Percentiles rank a stretch among this genome's conserved stretches.
Evolutionary conservation across 352 stramenopile species (phyloP).

Genomic region (Pseudoperonospora humuli): DNA sequence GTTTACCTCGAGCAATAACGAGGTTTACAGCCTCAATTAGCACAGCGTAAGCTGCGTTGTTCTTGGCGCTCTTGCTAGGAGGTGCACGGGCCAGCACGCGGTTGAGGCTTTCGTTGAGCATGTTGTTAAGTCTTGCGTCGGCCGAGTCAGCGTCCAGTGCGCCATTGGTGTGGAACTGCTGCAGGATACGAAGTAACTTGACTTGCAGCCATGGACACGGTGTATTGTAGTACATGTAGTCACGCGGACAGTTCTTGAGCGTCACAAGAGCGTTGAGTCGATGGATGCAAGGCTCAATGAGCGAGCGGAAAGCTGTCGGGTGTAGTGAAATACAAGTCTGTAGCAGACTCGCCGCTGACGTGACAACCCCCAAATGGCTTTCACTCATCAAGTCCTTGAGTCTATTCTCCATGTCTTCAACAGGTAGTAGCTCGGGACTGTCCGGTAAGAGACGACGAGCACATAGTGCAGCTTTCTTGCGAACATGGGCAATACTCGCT

Average conservation of each 20-base stretch:
- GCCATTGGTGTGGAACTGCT: slow-evolving; percentile 77
- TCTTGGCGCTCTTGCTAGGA: slow-evolving; percentile 84
- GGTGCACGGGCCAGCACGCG: slow-evolving; percentile 89
- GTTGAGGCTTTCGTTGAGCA: slow-evolving; percentile 87
- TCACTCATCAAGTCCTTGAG: slow-evolving; percentile 85
- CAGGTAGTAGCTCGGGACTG: slow-evolving; percentile 87
- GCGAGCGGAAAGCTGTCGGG: slow-evolving; percentile 80
- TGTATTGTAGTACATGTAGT: slow-evolving; percentile 98
- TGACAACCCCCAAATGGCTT: slow-evolving; percentile 92
- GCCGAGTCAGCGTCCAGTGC: slow-evolving; percentile 41
- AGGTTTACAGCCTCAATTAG: slow-evolving; percentile 97
- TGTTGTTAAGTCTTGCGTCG: slow-evolving; percentile 31
- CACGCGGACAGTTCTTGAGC: slow-evolving; percentile 88
- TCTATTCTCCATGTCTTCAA: slow-evolving; percentile 64
- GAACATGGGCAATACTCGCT: slow-evolving; percentile 88
- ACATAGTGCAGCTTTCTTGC: slow-evolving; percentile 96
- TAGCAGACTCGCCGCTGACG: slow-evolving; percentile 87
- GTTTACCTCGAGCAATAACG: slow-evolving; percentile 90
- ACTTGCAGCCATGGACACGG: slow-evolving; percentile 95
- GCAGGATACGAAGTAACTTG: slow-evolving; percentile 88
- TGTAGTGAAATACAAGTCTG: slow-evolving; percentile 87
- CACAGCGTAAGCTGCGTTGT: slow-evolving; percentile 94
- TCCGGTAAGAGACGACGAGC: slow-evolving; percentile 89
- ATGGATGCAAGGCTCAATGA: slow-evolving; percentile 91
- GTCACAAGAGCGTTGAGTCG: slow-evolving; percentile 90